Evolutionary conservation across 352 stramenopile genomes (phyloP).

Genomic region (Phytophthora constricta): DNA sequence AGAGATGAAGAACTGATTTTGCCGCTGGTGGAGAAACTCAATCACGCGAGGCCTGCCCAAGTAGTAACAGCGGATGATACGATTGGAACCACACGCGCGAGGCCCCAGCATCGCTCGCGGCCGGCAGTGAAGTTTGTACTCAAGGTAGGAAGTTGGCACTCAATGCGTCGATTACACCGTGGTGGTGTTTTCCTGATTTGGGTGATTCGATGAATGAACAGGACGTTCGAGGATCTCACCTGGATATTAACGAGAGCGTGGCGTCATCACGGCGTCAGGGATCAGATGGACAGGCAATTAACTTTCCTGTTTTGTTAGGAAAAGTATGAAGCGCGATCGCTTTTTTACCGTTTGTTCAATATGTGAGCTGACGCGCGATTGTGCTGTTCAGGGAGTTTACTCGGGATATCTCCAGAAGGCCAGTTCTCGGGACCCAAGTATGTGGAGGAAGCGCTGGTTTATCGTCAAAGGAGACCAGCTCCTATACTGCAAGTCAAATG

Average conservation of each 20-base stretch:
- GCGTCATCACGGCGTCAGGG: conserved; percentile 24
- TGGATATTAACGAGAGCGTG: conserved; percentile 68
- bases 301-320: conserved; percentile 74
- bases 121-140: conserved; percentile 85
- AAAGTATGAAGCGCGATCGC: conserved; percentile 41
- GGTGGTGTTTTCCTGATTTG: background rate
- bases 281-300: conserved; percentile 58
- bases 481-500: conserved; percentile 85
- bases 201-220: conserved; percentile 24
- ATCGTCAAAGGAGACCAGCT: conserved; percentile 88
- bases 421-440: conserved; percentile 75
- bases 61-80: conserved; percentile 58
- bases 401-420: conserved; percentile 85
- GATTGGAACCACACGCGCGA: conserved; percentile 50
- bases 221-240: conserved; percentile 72
- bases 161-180: background rate
- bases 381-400: conserved; percentile 57
- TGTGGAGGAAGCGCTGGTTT: conserved; percentile 89
- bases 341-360: background rate
- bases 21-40: conserved; percentile 71
- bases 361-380: conserved; percentile 8
- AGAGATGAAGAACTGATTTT: conserved; percentile 84
- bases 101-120: conserved; percentile 64
- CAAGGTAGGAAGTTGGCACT: conserved; percentile 48
- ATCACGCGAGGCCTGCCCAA: conserved; percentile 48